phyloP scores from a whole-genome alignment of 1,284 basidiomycete species.

The Ceratobasidium sp. region DNA sequence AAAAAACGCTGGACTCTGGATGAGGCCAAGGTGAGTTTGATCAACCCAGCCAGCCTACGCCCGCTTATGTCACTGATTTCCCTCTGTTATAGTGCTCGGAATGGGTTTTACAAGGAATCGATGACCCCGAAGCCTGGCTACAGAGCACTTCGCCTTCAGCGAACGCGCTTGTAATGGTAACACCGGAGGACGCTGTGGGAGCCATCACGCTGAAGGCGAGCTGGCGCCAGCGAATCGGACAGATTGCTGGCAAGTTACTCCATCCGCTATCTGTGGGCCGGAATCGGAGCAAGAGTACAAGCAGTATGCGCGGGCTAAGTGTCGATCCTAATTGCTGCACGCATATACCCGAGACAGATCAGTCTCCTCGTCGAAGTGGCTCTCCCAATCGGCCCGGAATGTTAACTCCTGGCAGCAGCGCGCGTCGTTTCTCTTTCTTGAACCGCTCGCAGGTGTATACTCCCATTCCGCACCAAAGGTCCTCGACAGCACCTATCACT shows the following conservation, averaged over 20 bases:
- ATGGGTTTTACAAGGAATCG: slow-evolving; percentile 83
- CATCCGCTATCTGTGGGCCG: slow-evolving; percentile 40
- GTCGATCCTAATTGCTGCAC: slow-evolving; percentile 24
- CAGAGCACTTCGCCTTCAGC: slow-evolving; percentile 73
- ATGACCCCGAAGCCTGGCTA: slow-evolving; percentile 81
- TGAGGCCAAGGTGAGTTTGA: slow-evolving; percentile 78
- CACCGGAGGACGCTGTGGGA: slow-evolving; percentile 81
- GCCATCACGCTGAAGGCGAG: slow-evolving; percentile 57
- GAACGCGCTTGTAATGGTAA: slow-evolving; percentile 71
- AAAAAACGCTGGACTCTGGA: slow-evolving; percentile 81
- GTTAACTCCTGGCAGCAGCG: slow-evolving; percentile 22
- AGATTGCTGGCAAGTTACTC: slow-evolving; percentile 31
- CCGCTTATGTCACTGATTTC: slow-evolving; percentile 42
- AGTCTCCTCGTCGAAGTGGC: slow-evolving; percentile 36
- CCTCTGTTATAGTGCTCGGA: slow-evolving; percentile 62
- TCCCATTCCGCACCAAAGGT: slow-evolving; percentile 38
- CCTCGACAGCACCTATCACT: slow-evolving; percentile 37
- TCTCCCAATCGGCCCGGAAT: slow-evolving; percentile 36
- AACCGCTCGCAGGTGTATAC: slow-evolving; percentile 34
- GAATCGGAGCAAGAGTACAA: slow-evolving; percentile 46
- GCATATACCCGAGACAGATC: slow-evolving; percentile 41
- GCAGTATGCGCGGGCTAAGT: slow-evolving; percentile 41
- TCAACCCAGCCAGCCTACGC: neutral
- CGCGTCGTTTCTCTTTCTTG: slow-evolving; percentile 32
- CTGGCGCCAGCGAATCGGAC: slow-evolving; percentile 36